Evolutionary conservation across 768 basidiomycete genomes (phyloP).

Genomic region (Obba rivulosa): DNA sequence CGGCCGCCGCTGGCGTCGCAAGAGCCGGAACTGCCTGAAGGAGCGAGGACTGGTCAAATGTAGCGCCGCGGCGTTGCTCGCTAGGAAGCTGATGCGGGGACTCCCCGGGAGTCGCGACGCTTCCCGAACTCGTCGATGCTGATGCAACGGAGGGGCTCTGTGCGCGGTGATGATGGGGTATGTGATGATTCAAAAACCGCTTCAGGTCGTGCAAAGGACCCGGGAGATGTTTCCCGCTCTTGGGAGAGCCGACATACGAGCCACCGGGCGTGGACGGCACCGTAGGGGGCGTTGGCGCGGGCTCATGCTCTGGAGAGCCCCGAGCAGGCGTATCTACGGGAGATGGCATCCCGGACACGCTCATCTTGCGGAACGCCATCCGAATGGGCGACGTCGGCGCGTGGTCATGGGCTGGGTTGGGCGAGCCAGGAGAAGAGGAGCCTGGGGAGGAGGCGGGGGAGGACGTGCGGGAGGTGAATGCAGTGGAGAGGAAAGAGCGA

Average conservation of each 20-base stretch:
- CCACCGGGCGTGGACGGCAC: constrained; percentile 1
- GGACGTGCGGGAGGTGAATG: constrained; percentile 17
- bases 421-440: constrained; percentile 15
- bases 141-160: constrained; percentile 18
- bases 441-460: constrained; percentile 22
- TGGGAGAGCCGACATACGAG: constrained; percentile 8
- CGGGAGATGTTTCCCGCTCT: constrained; percentile 36
- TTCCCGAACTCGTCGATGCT: constrained; percentile 18
- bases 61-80: constrained; percentile 29
- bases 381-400: constrained; percentile 18
- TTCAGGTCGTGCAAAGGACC: constrained; percentile 90
- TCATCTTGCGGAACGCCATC: constrained; percentile 10
- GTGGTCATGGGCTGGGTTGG: constrained; percentile 13
- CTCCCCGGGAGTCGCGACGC: constrained; percentile 24
- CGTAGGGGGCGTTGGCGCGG: constrained; percentile 4
- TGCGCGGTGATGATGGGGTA: constrained; percentile 48
- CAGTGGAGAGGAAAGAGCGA: constrained; percentile 20
- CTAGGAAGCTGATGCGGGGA: constrained; percentile 29
- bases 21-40: constrained; percentile 23
- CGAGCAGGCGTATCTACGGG: constrained; percentile 6
- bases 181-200: constrained; percentile 91
- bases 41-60: constrained; percentile 31
- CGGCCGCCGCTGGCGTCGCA: constrained; percentile 15
- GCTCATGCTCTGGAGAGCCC: constrained; percentile 10
- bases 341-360: too few species aligned